These are phyloP conservation scores for Kodamaea sagamina DNA, from an alignment of 805 yeast species.

Conservation along the genomic window DNA sequence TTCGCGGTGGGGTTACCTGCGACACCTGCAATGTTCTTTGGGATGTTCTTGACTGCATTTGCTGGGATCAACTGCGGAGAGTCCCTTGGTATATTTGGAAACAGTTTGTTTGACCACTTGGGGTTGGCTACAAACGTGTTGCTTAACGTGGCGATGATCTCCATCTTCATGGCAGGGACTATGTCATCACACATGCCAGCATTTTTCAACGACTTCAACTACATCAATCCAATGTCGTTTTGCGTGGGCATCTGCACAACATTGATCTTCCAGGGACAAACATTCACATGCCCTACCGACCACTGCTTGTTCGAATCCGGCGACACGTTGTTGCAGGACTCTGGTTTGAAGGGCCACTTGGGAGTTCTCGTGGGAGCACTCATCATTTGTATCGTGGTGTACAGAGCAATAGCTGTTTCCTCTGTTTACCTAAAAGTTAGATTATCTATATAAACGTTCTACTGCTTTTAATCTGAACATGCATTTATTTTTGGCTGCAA, in stretches of 20 bases:
- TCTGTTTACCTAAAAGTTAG: slow-evolving; percentile 29
- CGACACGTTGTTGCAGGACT: slow-evolving; percentile 32
- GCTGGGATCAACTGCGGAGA: slow-evolving; percentile 75
- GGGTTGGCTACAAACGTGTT: slow-evolving; percentile 81
- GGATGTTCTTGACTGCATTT: slow-evolving; percentile 55
- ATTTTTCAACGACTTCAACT: slow-evolving; percentile 70
- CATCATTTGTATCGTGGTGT: slow-evolving; percentile 35
- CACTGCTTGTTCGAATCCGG: slow-evolving; percentile 35
- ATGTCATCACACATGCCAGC: slow-evolving; percentile 75
- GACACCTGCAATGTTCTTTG: slow-evolving; percentile 65
- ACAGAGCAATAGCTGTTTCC: slow-evolving; percentile 33
- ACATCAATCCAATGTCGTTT: slow-evolving; percentile 75
- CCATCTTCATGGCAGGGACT: slow-evolving; percentile 82
- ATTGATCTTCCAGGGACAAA: slow-evolving; percentile 3
- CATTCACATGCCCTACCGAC: slow-evolving; percentile 5
- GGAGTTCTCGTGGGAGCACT: slow-evolving; percentile 37
- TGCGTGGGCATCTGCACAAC: slow-evolving; percentile 50
- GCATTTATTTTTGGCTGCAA: not conserved
- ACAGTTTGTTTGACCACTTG: slow-evolving; percentile 68
- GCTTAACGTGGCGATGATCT: slow-evolving; percentile 64
- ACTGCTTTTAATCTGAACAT: not conserved
- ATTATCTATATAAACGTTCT: slow-evolving; percentile 21
- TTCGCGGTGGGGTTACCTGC: slow-evolving; percentile 75
- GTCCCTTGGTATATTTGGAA: slow-evolving; percentile 78
- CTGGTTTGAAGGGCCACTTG: slow-evolving; percentile 29